Conservation (phyloP, 2,329 filamentous ascomycete species). For the Claviceps sp. region DNA sequence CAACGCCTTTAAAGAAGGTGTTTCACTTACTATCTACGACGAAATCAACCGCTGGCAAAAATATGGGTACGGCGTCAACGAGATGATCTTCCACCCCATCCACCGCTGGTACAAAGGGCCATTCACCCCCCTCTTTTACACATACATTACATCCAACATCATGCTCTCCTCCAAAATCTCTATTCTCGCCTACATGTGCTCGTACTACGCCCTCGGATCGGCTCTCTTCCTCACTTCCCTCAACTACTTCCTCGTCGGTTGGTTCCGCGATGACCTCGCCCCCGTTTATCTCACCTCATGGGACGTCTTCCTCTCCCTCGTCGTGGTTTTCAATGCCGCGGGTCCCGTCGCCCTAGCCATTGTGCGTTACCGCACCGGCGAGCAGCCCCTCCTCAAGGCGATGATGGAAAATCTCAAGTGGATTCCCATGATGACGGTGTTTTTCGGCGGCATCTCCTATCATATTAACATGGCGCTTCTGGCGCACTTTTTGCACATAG, state of each 20-base stretch:
- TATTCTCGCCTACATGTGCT: conserved; percentile 57
- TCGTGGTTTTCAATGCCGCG: conserved; percentile 51
- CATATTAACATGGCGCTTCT: conserved; percentile 29
- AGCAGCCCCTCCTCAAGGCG: conserved; percentile 33
- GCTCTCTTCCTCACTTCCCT: conserved; percentile 52
- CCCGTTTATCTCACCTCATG: conserved; percentile 56
- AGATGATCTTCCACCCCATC: conserved; percentile 56
- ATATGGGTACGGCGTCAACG: conserved; percentile 59
- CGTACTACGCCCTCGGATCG: conserved; percentile 58
- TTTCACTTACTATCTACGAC: conserved; percentile 60
- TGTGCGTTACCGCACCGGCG: conserved; percentile 47
- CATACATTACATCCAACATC: conserved; percentile 48
- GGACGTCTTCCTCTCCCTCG: conserved; percentile 47
- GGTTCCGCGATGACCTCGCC: conserved; percentile 54
- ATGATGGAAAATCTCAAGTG: conserved; percentile 41
- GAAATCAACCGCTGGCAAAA: conserved; percentile 62
- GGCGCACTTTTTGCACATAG: conserved; percentile 28
- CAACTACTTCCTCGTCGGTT: conserved; percentile 62
- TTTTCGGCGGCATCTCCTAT: conserved; percentile 30
- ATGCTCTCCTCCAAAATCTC: conserved; percentile 54
- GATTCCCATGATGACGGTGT: conserved; percentile 39
- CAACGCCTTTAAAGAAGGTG: conserved; percentile 60
- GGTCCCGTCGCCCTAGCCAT: conserved; percentile 49
- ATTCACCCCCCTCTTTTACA: conserved; percentile 50
- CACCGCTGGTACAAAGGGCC: conserved; percentile 50